Base-by-base conservation (phyloP, 192 early-diverging fungal genomes). In the Coemansia interrupta region DNA sequence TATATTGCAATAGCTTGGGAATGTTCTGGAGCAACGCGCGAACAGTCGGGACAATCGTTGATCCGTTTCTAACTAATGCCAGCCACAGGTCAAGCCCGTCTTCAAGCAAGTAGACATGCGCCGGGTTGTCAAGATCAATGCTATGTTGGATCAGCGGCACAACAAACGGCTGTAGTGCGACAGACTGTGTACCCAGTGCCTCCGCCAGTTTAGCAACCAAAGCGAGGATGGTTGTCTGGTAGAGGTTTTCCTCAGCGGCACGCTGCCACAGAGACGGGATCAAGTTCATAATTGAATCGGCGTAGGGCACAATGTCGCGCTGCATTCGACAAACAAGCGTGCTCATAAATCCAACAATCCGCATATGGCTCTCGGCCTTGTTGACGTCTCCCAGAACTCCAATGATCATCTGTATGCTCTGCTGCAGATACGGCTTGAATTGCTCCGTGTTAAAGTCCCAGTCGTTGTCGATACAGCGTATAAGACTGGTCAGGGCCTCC, bases 71-170 rank as follows among this genome's bases (percentile, higher is more conserved):
- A 12, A 97, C n/a, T 0, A 87, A 83, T 4, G 86, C 84, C 41
- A 84, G 82, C 95, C 93, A 95, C 14, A 97, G 79, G 54, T 94
- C 92, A n/a, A 95, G 77, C 2, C 85, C 90, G 57, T 97, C 95
- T 59, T 95, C 95, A 22, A 94, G 80, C 54, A 97, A 56, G 51
- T 93, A 95, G 6, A 92, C 74, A 72, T 92, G 87, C 2, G 70
- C 68, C 47, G 82, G 84, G 39, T 80, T 69, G 40, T 63, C 80
- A 0, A 84, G 78, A 50, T 91, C 82, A 12, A 92, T 68, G 70
- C 91, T 91, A 54, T 89, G 82, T 20, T 82, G 72, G 28, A 97
- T 73, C 48, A 95, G 74, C 0, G 91, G 90, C 54, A 89, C 70
- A 7, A 94, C 80, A 63, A 93, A 80, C 2, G 66, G 74, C 62